A percentile compares a stretch with the other conserved stretches of the same genome.
Conservation (phyloP, 2,329 filamentous ascomycete genomes). For the Cercospora brassicicola region DNA sequence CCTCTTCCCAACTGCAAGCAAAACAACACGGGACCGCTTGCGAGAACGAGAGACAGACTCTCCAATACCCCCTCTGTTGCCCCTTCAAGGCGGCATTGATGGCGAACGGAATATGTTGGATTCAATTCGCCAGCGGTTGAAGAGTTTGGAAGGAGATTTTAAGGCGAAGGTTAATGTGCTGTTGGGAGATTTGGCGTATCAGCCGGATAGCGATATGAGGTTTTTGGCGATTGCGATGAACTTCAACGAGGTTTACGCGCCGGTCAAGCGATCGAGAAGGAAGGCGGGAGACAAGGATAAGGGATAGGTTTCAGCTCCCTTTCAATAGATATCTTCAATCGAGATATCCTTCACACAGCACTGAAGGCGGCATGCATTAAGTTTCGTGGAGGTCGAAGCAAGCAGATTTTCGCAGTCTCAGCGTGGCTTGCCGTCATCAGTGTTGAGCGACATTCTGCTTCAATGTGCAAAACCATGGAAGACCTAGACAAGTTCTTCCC, state of each 20-base stretch:
- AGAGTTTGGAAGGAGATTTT: conserved; percentile 73
- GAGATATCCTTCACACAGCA: not conserved
- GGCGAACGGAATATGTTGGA: conserved; percentile 67
- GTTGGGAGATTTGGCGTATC: conserved; percentile 85
- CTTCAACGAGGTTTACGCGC: conserved; percentile 95
- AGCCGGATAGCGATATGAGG: conserved; percentile 90
- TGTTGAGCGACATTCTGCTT: too few species aligned
- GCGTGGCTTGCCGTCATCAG: too few species aligned
- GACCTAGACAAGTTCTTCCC: too few species aligned
- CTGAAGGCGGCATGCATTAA: not conserved
- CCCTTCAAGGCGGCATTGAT: conserved; percentile 39
- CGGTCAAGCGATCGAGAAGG: conserved; percentile 51
- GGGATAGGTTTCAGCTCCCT: not conserved
- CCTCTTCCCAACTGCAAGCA: conserved; percentile 22
- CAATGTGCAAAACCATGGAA: too few species aligned
- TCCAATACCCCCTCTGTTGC: conserved; percentile 46
- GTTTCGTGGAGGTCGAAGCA: not conserved
- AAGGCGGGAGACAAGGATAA: conserved; percentile 19
- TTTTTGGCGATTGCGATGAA: conserved; percentile 98
- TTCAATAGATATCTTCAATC: not conserved
- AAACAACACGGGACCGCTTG: conserved; percentile 11
- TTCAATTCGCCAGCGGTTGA: conserved; percentile 71
- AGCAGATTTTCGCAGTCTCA: not conserved
- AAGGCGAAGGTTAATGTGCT: conserved; percentile 73
- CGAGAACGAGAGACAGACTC: conserved; percentile 40